These are phyloP conservation scores for Cornus controversa DNA, from an alignment of 148 eudicot species.

Conservation along the genomic window DNA sequence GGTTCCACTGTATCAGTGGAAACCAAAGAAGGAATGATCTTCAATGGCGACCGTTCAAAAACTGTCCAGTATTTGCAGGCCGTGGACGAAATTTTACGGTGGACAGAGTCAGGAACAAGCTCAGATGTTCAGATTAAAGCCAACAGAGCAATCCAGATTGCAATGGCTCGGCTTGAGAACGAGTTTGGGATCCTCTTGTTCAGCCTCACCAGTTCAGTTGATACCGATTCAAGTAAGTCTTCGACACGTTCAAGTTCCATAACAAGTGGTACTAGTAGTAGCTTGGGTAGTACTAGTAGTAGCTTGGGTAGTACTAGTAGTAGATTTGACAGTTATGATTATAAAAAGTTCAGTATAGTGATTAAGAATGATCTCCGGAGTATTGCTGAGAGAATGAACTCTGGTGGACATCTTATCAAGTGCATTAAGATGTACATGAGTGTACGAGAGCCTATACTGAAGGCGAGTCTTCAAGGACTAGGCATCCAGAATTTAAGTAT, in stretches of 20 bases:
- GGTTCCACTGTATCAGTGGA: not conserved
- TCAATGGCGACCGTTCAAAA: conserved; percentile 63
- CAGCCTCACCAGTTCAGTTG: conserved; percentile 41
- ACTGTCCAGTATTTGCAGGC: conserved; percentile 66
- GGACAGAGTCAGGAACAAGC: not conserved
- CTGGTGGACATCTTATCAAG: conserved; percentile 65
- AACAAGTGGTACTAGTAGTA: too few species aligned
- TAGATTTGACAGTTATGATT: not conserved
- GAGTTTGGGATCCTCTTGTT: conserved; percentile 76
- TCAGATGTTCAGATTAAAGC: not conserved
- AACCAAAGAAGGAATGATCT: conserved; percentile 26
- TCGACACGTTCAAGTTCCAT: too few species aligned
- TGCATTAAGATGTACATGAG: conserved; percentile 72
- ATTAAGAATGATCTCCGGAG: conserved; percentile 42
- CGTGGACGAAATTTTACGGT: conserved; percentile 63
- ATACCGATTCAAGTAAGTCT: conserved; percentile 29
- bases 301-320: conserved; percentile 1
- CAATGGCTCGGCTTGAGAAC: conserved; percentile 38
- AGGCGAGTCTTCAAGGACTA: conserved; percentile 46
- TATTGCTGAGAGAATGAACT: conserved; percentile 75
- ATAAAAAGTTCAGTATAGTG: not conserved
- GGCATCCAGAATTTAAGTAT: conserved; percentile 71
- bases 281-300: conserved; percentile 20
- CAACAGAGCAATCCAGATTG: not conserved
- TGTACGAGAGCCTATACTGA: conserved; percentile 55